Base-by-base conservation (phyloP, 257 asterid genomes). In the Nicotiana tomentosiformis region DNA sequence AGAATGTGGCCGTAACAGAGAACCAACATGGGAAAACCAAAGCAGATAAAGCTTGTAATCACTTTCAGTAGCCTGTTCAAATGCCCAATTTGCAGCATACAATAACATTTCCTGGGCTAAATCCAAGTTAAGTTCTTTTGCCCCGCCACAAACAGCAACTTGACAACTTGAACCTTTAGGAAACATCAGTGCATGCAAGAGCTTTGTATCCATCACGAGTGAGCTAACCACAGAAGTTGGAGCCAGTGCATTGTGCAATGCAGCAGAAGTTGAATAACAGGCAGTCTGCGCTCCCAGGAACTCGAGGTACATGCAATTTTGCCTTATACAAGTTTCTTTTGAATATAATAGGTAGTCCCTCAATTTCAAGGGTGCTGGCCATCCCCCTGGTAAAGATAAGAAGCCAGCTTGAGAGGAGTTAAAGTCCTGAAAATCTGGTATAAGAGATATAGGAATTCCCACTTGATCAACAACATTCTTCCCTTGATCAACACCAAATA, bases 41-140 rank as follows among this genome's bases (percentile, higher is more conserved):
- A 81, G 67, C 86, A 94, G 84, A 79, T 96, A 94, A 78, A 91
- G 91, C 83, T 82, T 70, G 81, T 84, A 90, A 88, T 96, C 99
- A 83, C 89, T 87, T 82, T 93, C 93, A 67, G 91, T 86, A 37
- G 96, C 97, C 87, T 96, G 98, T 87, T 96, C 97, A 78, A 94
- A 86, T 29, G 87, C 93, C 99, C 99, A 96, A 83, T 93, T 91
- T 80, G 98, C 97, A 87, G 98, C 98, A 88, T 88, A 91, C 32
- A 78, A 58, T 33, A 94, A 86, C 89, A 85, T 94, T 86, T 91
- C 87, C 84, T 87, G 77, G 46, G 88, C 85, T 78, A 91, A 85
- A 80, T 39, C 88, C 77, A 89, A 83, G 77, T 90, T 91, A 35
- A 81, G 66, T 26, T 86, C 90, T 84, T 53, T 84, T 72, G 35